Evolutionary conservation across 257 asterid species (phyloP).

Genomic region (Solanum gandarillasii): DNA sequence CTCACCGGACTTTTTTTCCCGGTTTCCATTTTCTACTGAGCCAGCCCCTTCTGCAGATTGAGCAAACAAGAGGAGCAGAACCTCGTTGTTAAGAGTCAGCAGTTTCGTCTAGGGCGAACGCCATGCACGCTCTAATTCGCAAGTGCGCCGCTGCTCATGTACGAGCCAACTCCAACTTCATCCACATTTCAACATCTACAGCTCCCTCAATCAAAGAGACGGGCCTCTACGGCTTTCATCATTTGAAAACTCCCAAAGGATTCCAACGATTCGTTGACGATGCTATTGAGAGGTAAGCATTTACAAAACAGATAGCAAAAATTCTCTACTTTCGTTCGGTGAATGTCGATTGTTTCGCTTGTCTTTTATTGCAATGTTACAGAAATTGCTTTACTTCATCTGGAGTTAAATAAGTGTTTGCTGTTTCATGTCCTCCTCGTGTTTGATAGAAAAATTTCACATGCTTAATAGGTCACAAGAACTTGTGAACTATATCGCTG

Average conservation of each 20-base stretch:
- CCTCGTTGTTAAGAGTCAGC: background rate
- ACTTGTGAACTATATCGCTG: slow-evolving; percentile 54
- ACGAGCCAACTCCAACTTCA: slow-evolving; percentile 17
- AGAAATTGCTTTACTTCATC: background rate
- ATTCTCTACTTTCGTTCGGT: background rate
- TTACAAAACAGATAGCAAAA: background rate
- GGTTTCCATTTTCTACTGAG: background rate
- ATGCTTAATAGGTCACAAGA: slow-evolving; percentile 63
- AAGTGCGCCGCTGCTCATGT: slow-evolving; percentile 14
- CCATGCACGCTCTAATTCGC: slow-evolving; percentile 41
- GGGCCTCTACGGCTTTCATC: slow-evolving; percentile 82
- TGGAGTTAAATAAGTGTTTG: background rate
- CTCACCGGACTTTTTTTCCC: background rate
- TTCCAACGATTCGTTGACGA: slow-evolving; percentile 90
- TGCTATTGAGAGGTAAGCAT: slow-evolving; percentile 66
- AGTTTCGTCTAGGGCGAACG: background rate
- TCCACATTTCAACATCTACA: slow-evolving; percentile 26
- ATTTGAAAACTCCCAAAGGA: slow-evolving; percentile 73
- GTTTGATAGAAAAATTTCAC: background rate
- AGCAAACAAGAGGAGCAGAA: background rate
- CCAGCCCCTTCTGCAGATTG: background rate
- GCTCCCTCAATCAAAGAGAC: slow-evolving; percentile 37
- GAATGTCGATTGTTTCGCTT: background rate
- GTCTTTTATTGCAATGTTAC: background rate
- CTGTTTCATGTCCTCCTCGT: background rate